A percentile compares a stretch with the other conserved stretches of the same genome.
phyloP scores from a whole-genome alignment of 768 basidiomycete species.

The Gyrodon lividus region DNA sequence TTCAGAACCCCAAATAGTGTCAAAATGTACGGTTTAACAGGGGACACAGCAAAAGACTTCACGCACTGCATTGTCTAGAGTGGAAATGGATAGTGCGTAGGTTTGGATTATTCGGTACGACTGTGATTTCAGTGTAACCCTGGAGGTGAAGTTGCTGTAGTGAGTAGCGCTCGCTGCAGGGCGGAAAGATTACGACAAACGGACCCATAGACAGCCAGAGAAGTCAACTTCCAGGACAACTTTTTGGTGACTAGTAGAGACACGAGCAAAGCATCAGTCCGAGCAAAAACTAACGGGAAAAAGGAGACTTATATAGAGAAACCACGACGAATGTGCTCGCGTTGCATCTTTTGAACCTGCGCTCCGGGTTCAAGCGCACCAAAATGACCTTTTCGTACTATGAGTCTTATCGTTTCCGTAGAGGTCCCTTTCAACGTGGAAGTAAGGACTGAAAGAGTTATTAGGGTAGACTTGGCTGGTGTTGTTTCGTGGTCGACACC shows the following conservation, averaged over 20 bases:
- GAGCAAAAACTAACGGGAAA: slow-evolving; percentile 18
- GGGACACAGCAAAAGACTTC: neutral
- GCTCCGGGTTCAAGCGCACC: slow-evolving; percentile 1
- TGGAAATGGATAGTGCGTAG: slow-evolving; percentile 86
- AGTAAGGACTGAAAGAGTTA: slow-evolving; percentile 4
- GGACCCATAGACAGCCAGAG: slow-evolving; percentile 79
- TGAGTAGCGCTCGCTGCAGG: slow-evolving; percentile 19
- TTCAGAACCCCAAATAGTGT: slow-evolving; percentile 32
- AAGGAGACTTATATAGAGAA: slow-evolving; percentile 83
- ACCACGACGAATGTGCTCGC: slow-evolving; percentile 77
- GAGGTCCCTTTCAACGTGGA: slow-evolving; percentile 1
- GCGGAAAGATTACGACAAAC: slow-evolving; percentile 30
- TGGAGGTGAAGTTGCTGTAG: slow-evolving; percentile 30
- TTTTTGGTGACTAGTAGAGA: slow-evolving; percentile 92
- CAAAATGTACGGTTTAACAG: slow-evolving; percentile 21
- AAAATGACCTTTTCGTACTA: neutral
- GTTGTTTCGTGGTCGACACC: slow-evolving; percentile 19
- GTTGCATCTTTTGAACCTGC: slow-evolving; percentile 51
- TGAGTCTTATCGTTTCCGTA: neutral
- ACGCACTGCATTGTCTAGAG: slow-evolving; percentile 83
- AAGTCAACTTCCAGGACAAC: slow-evolving; percentile 94
- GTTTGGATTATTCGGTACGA: slow-evolving; percentile 76
- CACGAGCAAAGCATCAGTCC: slow-evolving; percentile 47
- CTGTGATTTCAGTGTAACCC: slow-evolving; percentile 93
- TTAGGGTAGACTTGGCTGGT: slow-evolving; percentile 5